Evolutionary conservation across 2,329 filamentous ascomycete genomes (phyloP), one percentile per base, ranked within the genome.

Genomic region (Calcarisporium arbuscula): DNA sequence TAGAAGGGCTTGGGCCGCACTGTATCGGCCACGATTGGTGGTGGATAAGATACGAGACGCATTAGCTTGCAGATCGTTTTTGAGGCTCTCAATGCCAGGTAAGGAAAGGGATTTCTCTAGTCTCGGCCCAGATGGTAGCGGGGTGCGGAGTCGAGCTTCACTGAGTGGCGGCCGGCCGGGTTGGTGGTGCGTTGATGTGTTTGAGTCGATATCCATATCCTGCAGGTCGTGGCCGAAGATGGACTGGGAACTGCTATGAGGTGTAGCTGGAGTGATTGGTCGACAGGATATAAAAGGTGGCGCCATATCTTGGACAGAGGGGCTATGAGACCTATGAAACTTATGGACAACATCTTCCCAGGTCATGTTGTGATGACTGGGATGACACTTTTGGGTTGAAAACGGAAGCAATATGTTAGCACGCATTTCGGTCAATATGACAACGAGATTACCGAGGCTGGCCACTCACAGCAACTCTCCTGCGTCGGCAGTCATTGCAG

Each of bases 301-400:
- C 19, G 64, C 61, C 28, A 72, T 65, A 17, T 74, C 70, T 39
- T 68, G 68, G 30, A 71, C 58, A 19, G 54, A 57, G 20, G 72
- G 70, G 44, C 71, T 75, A 36, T 69, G 64, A 26, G 68, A 66
- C 38, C 67, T 64, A 53, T 64, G 58, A 36, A 73, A 77, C 46
- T 74, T 76, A 47, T 58, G 61, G 30, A 70, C 61, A 12, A 73
- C 68, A 41, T 77, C 72, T 50, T 76, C 72, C 72, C 73, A 78
- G 9, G 69, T 74, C 70, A 76, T 71, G 44, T 70, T 70, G 44
- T 76, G 73, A 50, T 78, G 74, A 44, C 65, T 71, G 11, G 74
- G 73, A 45, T 77, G 70, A 50, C 74, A 78, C 73, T 74, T 60
- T 19, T 36, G 15, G 14, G 37, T 12, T 19, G 31, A 26, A 15